These are phyloP conservation scores for Leishmania mexicana DNA, from an alignment of 208 protist species.

Conservation along the genomic window DNA sequence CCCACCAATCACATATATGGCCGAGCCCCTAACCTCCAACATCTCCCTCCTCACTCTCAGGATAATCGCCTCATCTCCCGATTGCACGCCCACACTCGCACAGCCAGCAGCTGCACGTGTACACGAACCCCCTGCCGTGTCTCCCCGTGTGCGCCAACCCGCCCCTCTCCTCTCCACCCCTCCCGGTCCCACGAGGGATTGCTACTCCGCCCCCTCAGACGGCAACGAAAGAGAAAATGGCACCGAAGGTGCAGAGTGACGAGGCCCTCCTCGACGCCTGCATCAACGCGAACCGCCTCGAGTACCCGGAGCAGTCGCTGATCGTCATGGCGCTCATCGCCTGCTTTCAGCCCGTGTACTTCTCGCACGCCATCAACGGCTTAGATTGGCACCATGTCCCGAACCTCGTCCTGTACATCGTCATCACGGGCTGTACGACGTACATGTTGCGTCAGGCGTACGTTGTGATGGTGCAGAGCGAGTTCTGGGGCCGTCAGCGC, in stretches of 20 bases:
- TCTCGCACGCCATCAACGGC: slow-evolving; percentile 85
- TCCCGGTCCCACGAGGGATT: background rate
- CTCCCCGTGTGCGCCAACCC: background rate
- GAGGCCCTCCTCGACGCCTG: slow-evolving; percentile 80
- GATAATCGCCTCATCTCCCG: background rate
- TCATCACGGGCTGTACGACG: slow-evolving; percentile 54
- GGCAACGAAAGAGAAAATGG: background rate
- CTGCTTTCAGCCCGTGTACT: slow-evolving; percentile 85
- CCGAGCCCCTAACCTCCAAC: background rate
- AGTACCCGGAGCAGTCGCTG: slow-evolving; percentile 78
- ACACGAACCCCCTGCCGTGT: background rate
- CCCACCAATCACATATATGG: background rate
- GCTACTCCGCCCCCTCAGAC: background rate
- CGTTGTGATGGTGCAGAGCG: slow-evolving; percentile 84
- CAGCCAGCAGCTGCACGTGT: background rate
- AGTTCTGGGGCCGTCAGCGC: slow-evolving; percentile 90
- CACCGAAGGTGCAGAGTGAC: slow-evolving; percentile 36
- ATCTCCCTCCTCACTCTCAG: background rate
- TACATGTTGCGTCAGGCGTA: slow-evolving; percentile 88
- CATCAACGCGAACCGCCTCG: slow-evolving; percentile 84
- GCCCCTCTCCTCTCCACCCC: background rate
- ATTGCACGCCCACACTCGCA: background rate
- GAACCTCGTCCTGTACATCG: slow-evolving; percentile 69
- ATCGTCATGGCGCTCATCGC: slow-evolving; percentile 62
- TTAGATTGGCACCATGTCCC: slow-evolving; percentile 56